Conservation (phyloP, 2,329 filamentous ascomycete species). For the Penicillium sp. region DNA sequence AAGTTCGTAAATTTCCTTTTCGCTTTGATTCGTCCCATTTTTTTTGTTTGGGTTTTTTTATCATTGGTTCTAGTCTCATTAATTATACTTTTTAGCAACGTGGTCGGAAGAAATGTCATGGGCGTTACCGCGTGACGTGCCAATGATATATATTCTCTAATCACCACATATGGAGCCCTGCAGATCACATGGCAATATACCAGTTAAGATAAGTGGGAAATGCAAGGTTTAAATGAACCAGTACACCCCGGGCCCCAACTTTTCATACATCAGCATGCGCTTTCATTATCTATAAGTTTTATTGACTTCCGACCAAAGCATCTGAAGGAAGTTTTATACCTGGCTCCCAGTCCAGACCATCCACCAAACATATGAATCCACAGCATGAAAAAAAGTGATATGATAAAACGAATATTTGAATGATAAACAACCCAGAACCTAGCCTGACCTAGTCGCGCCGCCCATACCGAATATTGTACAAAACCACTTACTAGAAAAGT, state of each 20-base stretch:
- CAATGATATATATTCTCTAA: not conserved
- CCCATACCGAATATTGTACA: slow-evolving; percentile 19
- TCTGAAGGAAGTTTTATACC: too few relatives aligned
- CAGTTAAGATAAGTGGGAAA: too few relatives aligned
- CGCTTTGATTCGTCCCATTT: not conserved
- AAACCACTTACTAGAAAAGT: not conserved
- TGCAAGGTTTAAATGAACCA: too few relatives aligned
- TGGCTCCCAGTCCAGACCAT: too few relatives aligned
- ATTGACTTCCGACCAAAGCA: too few relatives aligned
- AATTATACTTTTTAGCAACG: not conserved
- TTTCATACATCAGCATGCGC: too few relatives aligned
- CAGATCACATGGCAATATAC: too few relatives aligned
- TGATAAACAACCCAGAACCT: not conserved
- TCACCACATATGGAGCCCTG: not conserved
- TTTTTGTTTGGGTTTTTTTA: rapidly evolving
- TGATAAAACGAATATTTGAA: not conserved
- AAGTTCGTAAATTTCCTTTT: not conserved
- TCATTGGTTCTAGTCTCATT: not conserved
- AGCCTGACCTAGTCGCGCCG: slow-evolving; percentile 9
- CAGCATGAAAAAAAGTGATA: too few relatives aligned
- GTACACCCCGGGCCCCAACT: too few relatives aligned
- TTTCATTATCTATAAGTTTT: too few relatives aligned
- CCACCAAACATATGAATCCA: too few relatives aligned
- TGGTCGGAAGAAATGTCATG: not conserved
- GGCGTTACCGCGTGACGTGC: not conserved